A percentile compares a stretch with the other conserved stretches of the same genome.
Conservation (phyloP, 106 monocot species). For the Platanthera guangdongensis region DNA sequence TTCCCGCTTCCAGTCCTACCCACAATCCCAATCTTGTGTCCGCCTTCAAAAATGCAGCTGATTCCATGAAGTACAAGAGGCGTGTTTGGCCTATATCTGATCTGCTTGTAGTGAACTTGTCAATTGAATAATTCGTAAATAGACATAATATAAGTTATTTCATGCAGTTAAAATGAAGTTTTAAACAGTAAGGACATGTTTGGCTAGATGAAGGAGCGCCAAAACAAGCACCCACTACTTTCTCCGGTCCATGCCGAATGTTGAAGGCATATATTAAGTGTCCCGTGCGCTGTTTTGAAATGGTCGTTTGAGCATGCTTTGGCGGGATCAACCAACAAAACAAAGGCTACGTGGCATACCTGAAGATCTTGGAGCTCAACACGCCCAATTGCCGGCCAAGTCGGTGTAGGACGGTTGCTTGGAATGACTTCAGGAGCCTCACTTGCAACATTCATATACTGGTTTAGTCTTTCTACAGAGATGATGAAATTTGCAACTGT, state of each 20-base stretch:
- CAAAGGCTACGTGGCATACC: conserved; percentile 18
- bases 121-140: background rate
- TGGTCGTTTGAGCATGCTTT: no score
- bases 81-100: conserved; percentile 58
- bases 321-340: no score
- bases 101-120: conserved; percentile 30
- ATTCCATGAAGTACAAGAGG: conserved; percentile 74
- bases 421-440: conserved; percentile 73
- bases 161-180: background rate
- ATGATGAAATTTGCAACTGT: conserved; percentile 75
- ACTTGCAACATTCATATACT: conserved; percentile 73
- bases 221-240: no score
- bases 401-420: conserved; percentile 36
- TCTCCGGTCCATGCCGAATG: no score
- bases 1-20: conserved; percentile 96
- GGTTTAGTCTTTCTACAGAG: conserved; percentile 87
- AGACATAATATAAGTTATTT: background rate
- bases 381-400: conserved; percentile 73
- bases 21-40: conserved; percentile 87
- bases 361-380: conserved; percentile 74
- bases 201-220: no score
- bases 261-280: no score
- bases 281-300: no score
- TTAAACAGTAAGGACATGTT: background rate
- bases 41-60: conserved; percentile 80